Conservation (phyloP, 179 eudicot species). For the Beta lomatogona region DNA sequence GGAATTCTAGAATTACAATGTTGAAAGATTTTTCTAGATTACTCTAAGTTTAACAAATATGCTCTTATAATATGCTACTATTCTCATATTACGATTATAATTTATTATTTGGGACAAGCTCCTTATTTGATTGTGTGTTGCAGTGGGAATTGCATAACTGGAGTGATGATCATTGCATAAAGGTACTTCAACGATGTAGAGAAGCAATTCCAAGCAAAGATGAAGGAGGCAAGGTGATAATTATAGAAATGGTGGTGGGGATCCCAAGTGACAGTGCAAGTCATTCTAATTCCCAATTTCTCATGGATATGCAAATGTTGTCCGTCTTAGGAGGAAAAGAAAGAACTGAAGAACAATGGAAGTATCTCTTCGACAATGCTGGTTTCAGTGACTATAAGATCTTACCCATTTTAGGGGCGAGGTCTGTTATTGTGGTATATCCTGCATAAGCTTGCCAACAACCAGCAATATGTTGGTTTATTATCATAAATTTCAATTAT, state of each 20-base stretch:
- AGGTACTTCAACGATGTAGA: slow-evolving; percentile 8
- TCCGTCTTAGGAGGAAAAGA: slow-evolving; percentile 21
- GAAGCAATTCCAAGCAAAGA: slow-evolving; percentile 32
- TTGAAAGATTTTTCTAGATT: too few species aligned
- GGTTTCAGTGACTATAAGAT: slow-evolving; percentile 36
- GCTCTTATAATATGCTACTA: too few species aligned
- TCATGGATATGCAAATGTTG: slow-evolving; percentile 32
- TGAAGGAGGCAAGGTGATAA: slow-evolving; percentile 32
- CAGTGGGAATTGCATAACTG: slow-evolving; percentile 35
- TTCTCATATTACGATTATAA: too few species aligned
- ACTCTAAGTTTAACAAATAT: too few species aligned
- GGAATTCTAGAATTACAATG: too few species aligned
- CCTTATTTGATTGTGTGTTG: background rate
- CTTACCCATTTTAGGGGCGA: slow-evolving; percentile 25
- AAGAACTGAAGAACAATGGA: slow-evolving; percentile 39
- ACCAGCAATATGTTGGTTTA: background rate
- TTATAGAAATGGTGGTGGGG: slow-evolving; percentile 28
- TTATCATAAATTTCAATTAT: too few species aligned
- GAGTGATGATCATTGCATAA: slow-evolving; percentile 31
- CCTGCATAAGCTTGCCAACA: background rate
- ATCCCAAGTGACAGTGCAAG: background rate
- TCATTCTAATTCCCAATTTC: background rate
- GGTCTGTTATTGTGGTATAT: slow-evolving; percentile 35
- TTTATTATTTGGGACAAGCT: too few species aligned
- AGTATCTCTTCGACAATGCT: slow-evolving; percentile 25